These are phyloP conservation scores for Kuraishia capsulata DNA, from an alignment of 805 yeast species.

Conservation along the genomic window DNA sequence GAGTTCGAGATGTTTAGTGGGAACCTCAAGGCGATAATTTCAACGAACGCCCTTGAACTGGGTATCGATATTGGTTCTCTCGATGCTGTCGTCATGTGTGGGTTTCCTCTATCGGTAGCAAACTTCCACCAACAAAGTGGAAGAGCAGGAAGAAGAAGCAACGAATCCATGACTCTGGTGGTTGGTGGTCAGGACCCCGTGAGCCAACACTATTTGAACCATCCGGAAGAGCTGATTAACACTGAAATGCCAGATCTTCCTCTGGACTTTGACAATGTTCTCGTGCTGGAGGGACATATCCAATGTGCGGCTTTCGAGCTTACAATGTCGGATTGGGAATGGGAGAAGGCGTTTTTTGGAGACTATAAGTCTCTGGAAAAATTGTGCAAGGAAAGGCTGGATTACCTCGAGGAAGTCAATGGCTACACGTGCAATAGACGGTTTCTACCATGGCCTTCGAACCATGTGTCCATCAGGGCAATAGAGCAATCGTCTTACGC, in stretches of 20 bases:
- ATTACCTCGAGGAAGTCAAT: slow-evolving; percentile 30
- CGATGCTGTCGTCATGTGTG: slow-evolving; percentile 88
- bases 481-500: slow-evolving; percentile 77
- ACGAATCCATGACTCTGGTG: slow-evolving; percentile 77
- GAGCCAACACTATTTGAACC: slow-evolving; percentile 73
- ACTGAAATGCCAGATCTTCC: slow-evolving; percentile 49
- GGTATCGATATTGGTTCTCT: slow-evolving; percentile 93
- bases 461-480: slow-evolving; percentile 70
- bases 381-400: slow-evolving; percentile 29
- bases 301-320: slow-evolving; percentile 92
- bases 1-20: slow-evolving; percentile 91
- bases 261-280: slow-evolving; percentile 48
- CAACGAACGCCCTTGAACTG: slow-evolving; percentile 91
- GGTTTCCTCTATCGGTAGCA: slow-evolving; percentile 82
- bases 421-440: slow-evolving; percentile 47
- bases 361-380: slow-evolving; percentile 21
- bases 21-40: slow-evolving; percentile 72
- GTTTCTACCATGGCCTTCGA: slow-evolving; percentile 77
- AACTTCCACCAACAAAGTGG: slow-evolving; percentile 95
- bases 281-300: slow-evolving; percentile 71
- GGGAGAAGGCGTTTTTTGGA: slow-evolving; percentile 53
- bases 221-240: slow-evolving; percentile 51
- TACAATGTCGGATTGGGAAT: slow-evolving; percentile 43
- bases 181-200: slow-evolving; percentile 80
- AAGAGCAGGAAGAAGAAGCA: slow-evolving; percentile 85